phyloP scores from a whole-genome alignment of 768 basidiomycete species.

The Podaxis rugospora region DNA sequence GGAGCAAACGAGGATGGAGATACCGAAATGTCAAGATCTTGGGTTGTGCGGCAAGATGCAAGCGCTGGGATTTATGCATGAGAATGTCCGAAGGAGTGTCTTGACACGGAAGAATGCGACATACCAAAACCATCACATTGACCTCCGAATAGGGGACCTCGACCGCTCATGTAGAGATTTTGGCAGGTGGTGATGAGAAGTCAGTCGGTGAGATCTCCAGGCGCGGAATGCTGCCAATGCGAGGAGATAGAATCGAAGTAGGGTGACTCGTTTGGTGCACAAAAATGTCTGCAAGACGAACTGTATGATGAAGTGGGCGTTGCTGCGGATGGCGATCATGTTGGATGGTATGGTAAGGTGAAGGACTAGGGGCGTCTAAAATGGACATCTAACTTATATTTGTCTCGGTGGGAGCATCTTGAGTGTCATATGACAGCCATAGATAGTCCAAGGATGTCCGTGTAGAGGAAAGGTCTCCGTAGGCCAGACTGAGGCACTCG shows the following conservation, averaged over 20 bases:
- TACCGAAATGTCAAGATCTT: no score
- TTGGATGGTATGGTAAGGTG: not conserved
- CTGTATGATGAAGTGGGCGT: slow-evolving; percentile 16
- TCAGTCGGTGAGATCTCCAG: not conserved
- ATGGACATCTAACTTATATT: not conserved
- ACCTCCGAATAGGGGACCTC: not conserved
- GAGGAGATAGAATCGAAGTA: slow-evolving; percentile 24
- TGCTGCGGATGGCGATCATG: slow-evolving; percentile 3
- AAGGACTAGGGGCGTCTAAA: not conserved
- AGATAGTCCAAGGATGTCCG: not conserved
- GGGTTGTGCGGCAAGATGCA: no score
- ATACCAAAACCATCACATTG: not conserved
- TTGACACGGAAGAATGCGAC: not conserved
- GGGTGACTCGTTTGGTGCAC: slow-evolving; percentile 21
- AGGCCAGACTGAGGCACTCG: not conserved
- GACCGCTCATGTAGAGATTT: not conserved
- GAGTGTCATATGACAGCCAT: not conserved
- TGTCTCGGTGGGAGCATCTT: not conserved
- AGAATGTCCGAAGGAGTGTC: not conserved
- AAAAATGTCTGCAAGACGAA: slow-evolving; percentile 24
- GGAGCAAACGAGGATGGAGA: no score
- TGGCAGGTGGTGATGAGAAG: not conserved
- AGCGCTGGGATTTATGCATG: no score
- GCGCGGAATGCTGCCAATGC: slow-evolving; percentile 15
- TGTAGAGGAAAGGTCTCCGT: not conserved